Base-by-base conservation (phyloP, 176 grass and related monocot genomes). In the Eleusine coracana region DNA sequence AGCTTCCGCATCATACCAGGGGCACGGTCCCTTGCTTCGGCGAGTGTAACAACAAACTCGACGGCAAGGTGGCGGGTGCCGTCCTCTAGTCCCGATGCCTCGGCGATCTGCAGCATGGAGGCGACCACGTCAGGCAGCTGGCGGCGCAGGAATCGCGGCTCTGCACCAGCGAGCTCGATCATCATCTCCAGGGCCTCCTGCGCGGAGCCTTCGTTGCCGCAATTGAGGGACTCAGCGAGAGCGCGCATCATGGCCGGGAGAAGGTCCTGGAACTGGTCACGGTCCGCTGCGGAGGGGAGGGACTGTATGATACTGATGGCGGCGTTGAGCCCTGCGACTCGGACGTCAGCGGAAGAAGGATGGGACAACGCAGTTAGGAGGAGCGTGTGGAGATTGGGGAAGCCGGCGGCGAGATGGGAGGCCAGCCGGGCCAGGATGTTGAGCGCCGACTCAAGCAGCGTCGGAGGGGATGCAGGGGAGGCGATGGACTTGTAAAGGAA, bases 111-210 rank as follows among this genome's bases (percentile, higher is more conserved):
- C 37, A 98, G 79, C 96, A 98, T 95, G 66, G 96, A 88, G 13
- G 88, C 89, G 66, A 98, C 89, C 13, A 98, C 96, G 9, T 98
- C 96, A 0, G 89, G 82, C 60, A 98, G 91, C 89, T 98, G 96
- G 59, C 93, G 88, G 28, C 96, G 96, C 10, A 98, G 89, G 85
- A 98, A 98, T 0, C 89, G 84, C 0, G 96, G 96, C 63, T 98
- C 93, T 0, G 93, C 68, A 3, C 92, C 93, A 0, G 93, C 96
- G 27, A 98, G 91, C 71, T 98, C 96, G 2, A 98, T 85, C 77
- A 98, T 94, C 86, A 98, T 90, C 89, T 98, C 96, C 1, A 98
- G 87, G 12, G 96, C 96, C 73, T 95, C 93, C 89, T 95, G 96
- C 1, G 96, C 96, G 3, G 96, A 87, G 44, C 90, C 92, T 70